Percentiles rank a stretch among this genome's conserved stretches.
These are phyloP conservation scores for Trichoderma simmonsii DNA, from an alignment of 2,329 filamentous ascomycete genomes.

Conservation along the genomic window DNA sequence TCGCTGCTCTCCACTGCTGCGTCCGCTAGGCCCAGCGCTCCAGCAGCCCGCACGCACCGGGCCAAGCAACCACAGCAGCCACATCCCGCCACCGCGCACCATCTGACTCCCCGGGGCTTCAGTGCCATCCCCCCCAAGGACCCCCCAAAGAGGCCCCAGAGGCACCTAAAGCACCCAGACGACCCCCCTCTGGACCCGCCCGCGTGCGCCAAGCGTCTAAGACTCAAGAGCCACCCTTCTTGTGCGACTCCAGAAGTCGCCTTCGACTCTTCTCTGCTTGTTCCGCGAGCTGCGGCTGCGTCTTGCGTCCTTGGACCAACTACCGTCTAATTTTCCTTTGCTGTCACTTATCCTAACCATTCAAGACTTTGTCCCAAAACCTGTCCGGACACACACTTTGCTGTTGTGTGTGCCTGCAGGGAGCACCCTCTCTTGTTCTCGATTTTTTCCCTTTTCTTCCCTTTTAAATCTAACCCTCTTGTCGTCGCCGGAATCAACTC, in stretches of 20 bases:
- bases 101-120: constrained; percentile 11
- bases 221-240: constrained; percentile 19
- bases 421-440: constrained; percentile 17
- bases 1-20: constrained; percentile 15
- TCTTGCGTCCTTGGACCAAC: constrained; percentile 15
- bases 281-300: constrained; percentile 17
- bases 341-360: neutral
- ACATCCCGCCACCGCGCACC: constrained; percentile 19
- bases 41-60: neutral
- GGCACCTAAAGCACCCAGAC: neutral
- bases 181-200: constrained; percentile 18
- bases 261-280: constrained; percentile 19
- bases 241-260: constrained; percentile 19
- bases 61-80: constrained; percentile 17
- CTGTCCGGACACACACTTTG: constrained; percentile 12
- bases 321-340: constrained; percentile 13
- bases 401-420: constrained; percentile 16
- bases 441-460: neutral
- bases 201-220: constrained; percentile 20
- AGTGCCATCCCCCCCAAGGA: neutral
- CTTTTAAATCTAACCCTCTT: neutral
- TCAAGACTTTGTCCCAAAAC: constrained; percentile 11
- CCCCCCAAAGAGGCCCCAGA: neutral
- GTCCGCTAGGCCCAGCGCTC: constrained; percentile 1
- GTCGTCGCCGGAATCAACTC: neutral